Evolutionary conservation across 225 moss, liverwort and hornwort species (phyloP), one percentile per base, ranked within the genome.

Genomic region (Marchantia polymorpha): DNA sequence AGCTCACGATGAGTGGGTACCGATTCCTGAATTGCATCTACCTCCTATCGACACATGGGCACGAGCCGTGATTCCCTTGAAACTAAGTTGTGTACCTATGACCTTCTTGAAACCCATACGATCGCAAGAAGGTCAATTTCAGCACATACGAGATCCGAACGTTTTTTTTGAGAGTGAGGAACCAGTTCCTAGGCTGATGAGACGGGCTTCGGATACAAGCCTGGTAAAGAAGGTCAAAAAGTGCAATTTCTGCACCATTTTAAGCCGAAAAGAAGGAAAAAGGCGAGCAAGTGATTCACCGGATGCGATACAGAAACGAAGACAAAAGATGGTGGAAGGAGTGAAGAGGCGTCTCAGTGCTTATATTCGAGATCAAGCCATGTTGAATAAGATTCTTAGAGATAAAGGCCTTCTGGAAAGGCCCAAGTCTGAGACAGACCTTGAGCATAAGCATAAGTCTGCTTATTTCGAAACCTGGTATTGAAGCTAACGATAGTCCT

Each of bases 31-130:
- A 20, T 20, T 85, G 55, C 72, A 82, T 55, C 83, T 88, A 31
- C 85, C 87, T 16, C 87, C 85, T 16, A 88, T 88, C 58, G 87
- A 88, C 65, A 88, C 87, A 17, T 88, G 87, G 87, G 87, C 87
- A 61, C 79, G 87, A 58, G 82, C 83, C n/a, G 81, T 85, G 12
- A 81, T 88, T 56, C 83, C 87, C 50, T 72, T 85, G 80, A 87
- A 84, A 74, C 74, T 48, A 6, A 69, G 74, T 2, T 75, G 75
- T 7, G 6, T 81, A 10, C 82, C 87, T 47, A 51, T 82, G 69
- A 74, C 80, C 29, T 84, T 73, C 20, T 56, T 64, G 3, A 84
- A 82, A 59, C 82, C 87, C 13, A 6, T 74, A 0, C 84, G 48
- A 31, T 80, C 82, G 23, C 4, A 30, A 10, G 72, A 47, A 56